phyloP scores from a whole-genome alignment of 768 basidiomycete genomes.

The Suillus alpinus region DNA sequence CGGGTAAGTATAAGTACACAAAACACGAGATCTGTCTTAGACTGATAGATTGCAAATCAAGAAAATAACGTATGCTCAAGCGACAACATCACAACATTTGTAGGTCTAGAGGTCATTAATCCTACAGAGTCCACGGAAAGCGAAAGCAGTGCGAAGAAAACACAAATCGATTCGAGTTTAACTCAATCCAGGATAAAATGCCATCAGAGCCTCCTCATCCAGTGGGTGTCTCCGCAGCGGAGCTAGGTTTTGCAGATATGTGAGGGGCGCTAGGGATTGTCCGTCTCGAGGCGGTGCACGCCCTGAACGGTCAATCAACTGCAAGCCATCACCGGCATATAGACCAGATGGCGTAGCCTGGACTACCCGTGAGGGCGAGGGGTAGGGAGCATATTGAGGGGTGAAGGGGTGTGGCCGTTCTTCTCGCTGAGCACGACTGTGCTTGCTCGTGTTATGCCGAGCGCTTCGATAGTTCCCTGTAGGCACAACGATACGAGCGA shows the following conservation, averaged over 20 bases:
- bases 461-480: conserved; percentile 64
- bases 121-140: conserved; percentile 5
- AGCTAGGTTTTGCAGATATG: conserved; percentile 58
- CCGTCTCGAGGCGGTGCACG: conserved; percentile 16
- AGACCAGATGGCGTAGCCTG: conserved; percentile 6
- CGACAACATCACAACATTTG: conserved; percentile 1
- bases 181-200: conserved; percentile 39
- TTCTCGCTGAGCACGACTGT: conserved; percentile 34
- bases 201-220: conserved; percentile 70
- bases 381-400: conserved; percentile 31
- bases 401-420: conserved; percentile 16
- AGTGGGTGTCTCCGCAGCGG: conserved; percentile 65
- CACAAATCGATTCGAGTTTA: conserved; percentile 19
- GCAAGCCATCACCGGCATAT: background rate
- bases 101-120: background rate
- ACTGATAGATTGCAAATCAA: background rate
- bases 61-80: conserved; percentile 1
- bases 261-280: conserved; percentile 54
- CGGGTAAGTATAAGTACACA: background rate
- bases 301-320: conserved; percentile 1
- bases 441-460: conserved; percentile 48
- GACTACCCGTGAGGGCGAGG: conserved; percentile 22
- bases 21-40: background rate
- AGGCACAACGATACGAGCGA: conserved; percentile 55
- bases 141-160: conserved; percentile 10